Base-by-base conservation (phyloP, 495 filamentous ascomycete genomes). In the Penicillium bovifimosum region DNA sequence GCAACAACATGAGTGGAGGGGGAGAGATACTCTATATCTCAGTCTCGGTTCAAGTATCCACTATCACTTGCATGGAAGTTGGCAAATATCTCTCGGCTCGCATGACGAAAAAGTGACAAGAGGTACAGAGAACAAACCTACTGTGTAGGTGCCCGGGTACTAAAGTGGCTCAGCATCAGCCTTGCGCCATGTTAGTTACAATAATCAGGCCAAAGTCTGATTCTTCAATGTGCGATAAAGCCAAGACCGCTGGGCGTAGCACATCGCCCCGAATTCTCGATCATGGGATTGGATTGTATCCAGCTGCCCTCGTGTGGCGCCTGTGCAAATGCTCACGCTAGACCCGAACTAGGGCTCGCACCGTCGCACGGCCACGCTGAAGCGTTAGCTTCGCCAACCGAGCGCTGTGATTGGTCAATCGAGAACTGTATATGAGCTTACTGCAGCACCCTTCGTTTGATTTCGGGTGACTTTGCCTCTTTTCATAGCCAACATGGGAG, bases 211-310 rank as follows among this genome's bases (percentile, higher is more conserved):
- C 9, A 35, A 42, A n/a, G 3, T 14, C 41, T 3, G 27, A 39
- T 38, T 26, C 41, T 40, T 29, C 47, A 32, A 13, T 13, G 6
- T 20, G 11, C 16, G 36, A 50, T 20, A 20, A 20, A 8, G 0
- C 17, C n/a, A n/a, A 10, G 26, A 41, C 14, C 13, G 29, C 47
- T 34, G 38, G 41, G 16, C 10, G 28, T 41, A 7, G 17, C 6
- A 33, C 14, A 9, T n/a, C 26, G 32, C 5, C 17, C n/a, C n/a
- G n/a, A n/a, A n/a, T n/a, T n/a, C 9, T 26, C 6, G 9, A n/a
- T 32, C 38, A 32, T 41, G 33, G 50, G 16, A 57, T 57, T 53
- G 54, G 50, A 29, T 57, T 50, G 45, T 38, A 26, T 39, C 10
- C 9, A 7, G 24, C 26, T 49, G 31, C 50, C 50, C 50, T 31